These are phyloP conservation scores for Podospora didyma DNA, from an alignment of 495 filamentous ascomycete species.

Conservation along the genomic window DNA sequence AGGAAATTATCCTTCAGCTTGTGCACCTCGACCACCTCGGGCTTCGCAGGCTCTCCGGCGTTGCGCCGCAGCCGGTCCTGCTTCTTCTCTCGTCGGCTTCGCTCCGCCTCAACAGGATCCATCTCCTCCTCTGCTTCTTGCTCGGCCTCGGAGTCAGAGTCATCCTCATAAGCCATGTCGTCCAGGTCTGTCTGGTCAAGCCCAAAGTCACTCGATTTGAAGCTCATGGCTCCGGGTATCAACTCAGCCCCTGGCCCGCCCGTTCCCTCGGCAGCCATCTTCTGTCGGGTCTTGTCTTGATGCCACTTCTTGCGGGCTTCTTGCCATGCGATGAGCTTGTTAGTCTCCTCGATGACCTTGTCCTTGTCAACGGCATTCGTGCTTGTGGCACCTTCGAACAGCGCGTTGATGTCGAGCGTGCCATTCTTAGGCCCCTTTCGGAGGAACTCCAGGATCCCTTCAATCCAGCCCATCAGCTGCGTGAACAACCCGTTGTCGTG, in stretches of 20 bases:
- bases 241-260: conserved; percentile 41
- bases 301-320: conserved; percentile 95
- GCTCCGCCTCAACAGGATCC: conserved; percentile 84
- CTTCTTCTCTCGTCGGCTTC: conserved; percentile 65
- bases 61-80: conserved; percentile 75
- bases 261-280: conserved; percentile 86
- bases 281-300: conserved; percentile 93
- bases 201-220: conserved; percentile 80
- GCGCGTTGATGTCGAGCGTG: conserved; percentile 87
- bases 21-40: conserved; percentile 68
- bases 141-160: conserved; percentile 65
- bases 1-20: conserved; percentile 77
- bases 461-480: conserved; percentile 93
- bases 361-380: conserved; percentile 62
- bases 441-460: conserved; percentile 92
- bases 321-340: conserved; percentile 87
- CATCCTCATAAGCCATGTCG: conserved; percentile 74
- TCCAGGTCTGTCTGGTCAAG: conserved; percentile 81
- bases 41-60: conserved; percentile 89
- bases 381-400: conserved; percentile 75
- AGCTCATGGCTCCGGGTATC: conserved; percentile 40
- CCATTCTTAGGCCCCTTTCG: conserved; percentile 74
- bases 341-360: conserved; percentile 74
- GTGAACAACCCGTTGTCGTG: conserved; percentile 97
- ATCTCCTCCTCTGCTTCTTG: conserved; percentile 70